Evolutionary conservation across 176 grass and related monocot species (phyloP), one percentile per base, ranked within the genome.

Genomic region (Calamus simplicifolius): DNA sequence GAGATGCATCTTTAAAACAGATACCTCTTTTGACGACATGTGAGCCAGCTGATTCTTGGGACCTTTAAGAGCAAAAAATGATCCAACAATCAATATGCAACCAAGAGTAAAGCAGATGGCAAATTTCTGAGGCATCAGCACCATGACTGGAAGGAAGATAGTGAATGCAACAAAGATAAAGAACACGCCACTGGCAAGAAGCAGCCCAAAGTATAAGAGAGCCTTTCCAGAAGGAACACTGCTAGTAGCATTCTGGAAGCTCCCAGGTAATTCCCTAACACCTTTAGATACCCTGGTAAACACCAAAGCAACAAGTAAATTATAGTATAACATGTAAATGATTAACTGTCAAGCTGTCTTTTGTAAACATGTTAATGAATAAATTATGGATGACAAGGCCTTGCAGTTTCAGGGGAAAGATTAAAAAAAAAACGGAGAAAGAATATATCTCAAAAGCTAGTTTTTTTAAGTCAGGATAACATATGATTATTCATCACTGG

Each of bases 21-120:
- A 16, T 87, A 97, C 93, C 93, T 98, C 94, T 71, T 81, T 98
- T 29, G 94, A 98, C 6, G 73, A 84, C 94, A 98, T 98, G 76
- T 92, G 94, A 27, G 84, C 72, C 23, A 98, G 61, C 67, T 98
- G 94, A 76, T 75, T 89, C 2, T 71, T 60, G 1, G 94, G 88
- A 0, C 94, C 94, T 63, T 88, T 98, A 19, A 98, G 94, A 59
- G 88, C 94, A 81, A 98, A 98, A 70, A 92, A 80, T 4, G 94
- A 98, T 4, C 77, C 76, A 57, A 98, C 83, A 75, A 98, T 98
- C 66, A 92, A 83, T 19, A 79, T 70, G 60, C 94, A 98, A 2
- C 88, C 94, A 49, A 93, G 70, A n/a, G 88, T 98, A 68, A 98
- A 98, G 73, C 73, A 86, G 59, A 98, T 82, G 25, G 94, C 94